Evolutionary conservation across 1,139 yeast species (phyloP).

Genomic region (Arxiozyma slooffiae): DNA sequence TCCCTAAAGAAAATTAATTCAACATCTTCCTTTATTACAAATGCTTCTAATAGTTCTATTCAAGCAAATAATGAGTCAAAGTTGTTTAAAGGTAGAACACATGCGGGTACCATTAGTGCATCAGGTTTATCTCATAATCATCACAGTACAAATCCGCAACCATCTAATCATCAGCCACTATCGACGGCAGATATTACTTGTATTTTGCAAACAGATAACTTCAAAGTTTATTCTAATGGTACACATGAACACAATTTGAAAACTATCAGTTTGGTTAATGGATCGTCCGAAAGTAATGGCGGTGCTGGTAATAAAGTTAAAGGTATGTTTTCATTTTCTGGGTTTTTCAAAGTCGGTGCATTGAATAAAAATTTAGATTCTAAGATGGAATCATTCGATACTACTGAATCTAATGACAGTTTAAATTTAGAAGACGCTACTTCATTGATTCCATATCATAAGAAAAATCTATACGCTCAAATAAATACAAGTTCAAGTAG

Average conservation of each 20-base stretch:
- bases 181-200: conserved; percentile 14
- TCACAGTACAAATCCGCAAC: conserved; percentile 3
- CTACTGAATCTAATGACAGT: conserved; percentile 2
- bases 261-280: conserved; percentile 19
- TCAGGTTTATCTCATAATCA: conserved; percentile 15
- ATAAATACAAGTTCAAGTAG: conserved; percentile 1
- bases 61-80: conserved; percentile 4
- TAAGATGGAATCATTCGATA: neutral
- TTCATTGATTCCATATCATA: conserved; percentile 19
- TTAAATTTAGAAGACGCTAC: conserved; percentile 19
- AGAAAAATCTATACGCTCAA: conserved; percentile 1
- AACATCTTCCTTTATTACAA: conserved; percentile 5
- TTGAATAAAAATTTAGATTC: conserved; percentile 3
- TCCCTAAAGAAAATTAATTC: conserved; percentile 9
- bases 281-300: conserved; percentile 2
- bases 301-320: conserved; percentile 1
- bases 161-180: neutral
- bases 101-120: conserved; percentile 20
- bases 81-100: conserved; percentile 11
- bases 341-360: conserved; percentile 24
- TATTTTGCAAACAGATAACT: conserved; percentile 23
- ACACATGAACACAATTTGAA: conserved; percentile 26
- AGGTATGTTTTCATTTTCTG: conserved; percentile 21
- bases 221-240: conserved; percentile 27
- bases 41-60: conserved; percentile 4